phyloP scores from a whole-genome alignment of 1,284 basidiomycete species.

The Porogramme epimiltina region DNA sequence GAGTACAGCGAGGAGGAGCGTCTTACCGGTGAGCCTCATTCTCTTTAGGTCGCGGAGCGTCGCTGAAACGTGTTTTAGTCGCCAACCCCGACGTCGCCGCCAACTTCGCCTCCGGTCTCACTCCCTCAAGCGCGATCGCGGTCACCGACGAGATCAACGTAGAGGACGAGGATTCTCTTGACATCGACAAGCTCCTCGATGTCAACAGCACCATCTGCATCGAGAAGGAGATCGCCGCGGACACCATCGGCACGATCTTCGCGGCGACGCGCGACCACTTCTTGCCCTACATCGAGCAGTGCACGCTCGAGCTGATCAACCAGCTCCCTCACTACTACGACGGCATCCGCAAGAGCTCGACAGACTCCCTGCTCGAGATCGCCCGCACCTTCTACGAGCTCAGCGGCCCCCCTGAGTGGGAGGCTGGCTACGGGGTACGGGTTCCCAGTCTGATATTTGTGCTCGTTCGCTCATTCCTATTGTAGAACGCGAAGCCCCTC shows the following conservation, averaged over 20 bases:
- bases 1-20: slow-evolving; percentile 74
- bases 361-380: slow-evolving; percentile 88
- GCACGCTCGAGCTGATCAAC: slow-evolving; percentile 81
- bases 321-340: slow-evolving; percentile 95
- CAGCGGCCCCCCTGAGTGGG: slow-evolving; percentile 82
- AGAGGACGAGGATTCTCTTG: slow-evolving; percentile 80
- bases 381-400: slow-evolving; percentile 93
- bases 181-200: slow-evolving; percentile 84
- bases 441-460: not conserved
- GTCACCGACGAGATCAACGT: slow-evolving; percentile 64
- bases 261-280: slow-evolving; percentile 82
- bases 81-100: slow-evolving; percentile 51
- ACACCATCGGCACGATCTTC: slow-evolving; percentile 94
- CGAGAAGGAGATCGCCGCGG: slow-evolving; percentile 99
- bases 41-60: not conserved
- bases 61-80: slow-evolving; percentile 33
- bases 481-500: slow-evolving; percentile 47
- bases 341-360: slow-evolving; percentile 94
- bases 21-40: slow-evolving; percentile 37
- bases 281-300: slow-evolving; percentile 85
- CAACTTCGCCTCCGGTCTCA: slow-evolving; percentile 73
- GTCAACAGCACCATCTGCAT: slow-evolving; percentile 97
- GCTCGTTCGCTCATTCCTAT: not conserved
- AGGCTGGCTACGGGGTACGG: slow-evolving; percentile 62
- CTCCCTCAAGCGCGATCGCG: slow-evolving; percentile 68